Percentiles rank a stretch among this genome's conserved stretches.
phyloP scores from a whole-genome alignment of 2,329 filamentous ascomycete species.

The Alternaria atra region DNA sequence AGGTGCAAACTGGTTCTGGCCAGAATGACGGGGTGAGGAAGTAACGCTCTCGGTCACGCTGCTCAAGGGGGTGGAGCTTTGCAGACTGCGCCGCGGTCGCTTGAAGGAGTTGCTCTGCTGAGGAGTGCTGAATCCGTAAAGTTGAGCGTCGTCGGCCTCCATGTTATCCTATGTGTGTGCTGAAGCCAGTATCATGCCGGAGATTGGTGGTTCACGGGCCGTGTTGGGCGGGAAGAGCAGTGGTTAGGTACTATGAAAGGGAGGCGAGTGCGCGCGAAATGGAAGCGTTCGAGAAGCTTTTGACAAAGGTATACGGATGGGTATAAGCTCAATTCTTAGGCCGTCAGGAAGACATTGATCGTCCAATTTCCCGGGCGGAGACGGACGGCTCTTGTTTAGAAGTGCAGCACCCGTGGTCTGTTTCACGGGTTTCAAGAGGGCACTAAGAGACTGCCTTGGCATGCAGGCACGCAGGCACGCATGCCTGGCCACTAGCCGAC shows the following conservation, averaged over 20 bases:
- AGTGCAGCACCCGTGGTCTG: constrained; percentile 28
- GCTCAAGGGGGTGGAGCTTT: constrained; percentile 48
- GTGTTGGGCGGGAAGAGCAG: constrained; percentile 38
- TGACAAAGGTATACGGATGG: constrained; percentile 39
- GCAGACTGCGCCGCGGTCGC: constrained; percentile 50
- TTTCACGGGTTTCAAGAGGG: constrained; percentile 36
- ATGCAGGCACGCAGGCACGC: constrained; percentile 46
- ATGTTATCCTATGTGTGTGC: constrained; percentile 46
- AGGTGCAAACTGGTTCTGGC: constrained; percentile 45
- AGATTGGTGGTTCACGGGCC: constrained; percentile 43
- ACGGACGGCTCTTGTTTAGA: constrained; percentile 52
- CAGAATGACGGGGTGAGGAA: constrained; percentile 47
- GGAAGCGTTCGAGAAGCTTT: constrained; percentile 50
- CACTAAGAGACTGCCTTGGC: constrained; percentile 37
- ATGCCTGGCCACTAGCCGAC: constrained; percentile 17
- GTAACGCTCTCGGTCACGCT: constrained; percentile 50
- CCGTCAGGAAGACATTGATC: constrained; percentile 52
- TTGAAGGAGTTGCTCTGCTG: constrained; percentile 49
- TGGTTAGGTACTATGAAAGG: constrained; percentile 36
- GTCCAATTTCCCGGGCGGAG: constrained; percentile 52
- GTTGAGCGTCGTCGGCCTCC: constrained; percentile 51
- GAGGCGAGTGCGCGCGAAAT: constrained; percentile 37
- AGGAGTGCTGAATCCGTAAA: constrained; percentile 48
- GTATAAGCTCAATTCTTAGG: constrained; percentile 46
- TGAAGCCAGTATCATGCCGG: constrained; percentile 48